phyloP scores from a whole-genome alignment of 176 grass and related monocot genomes.

The Themeda triandra region DNA sequence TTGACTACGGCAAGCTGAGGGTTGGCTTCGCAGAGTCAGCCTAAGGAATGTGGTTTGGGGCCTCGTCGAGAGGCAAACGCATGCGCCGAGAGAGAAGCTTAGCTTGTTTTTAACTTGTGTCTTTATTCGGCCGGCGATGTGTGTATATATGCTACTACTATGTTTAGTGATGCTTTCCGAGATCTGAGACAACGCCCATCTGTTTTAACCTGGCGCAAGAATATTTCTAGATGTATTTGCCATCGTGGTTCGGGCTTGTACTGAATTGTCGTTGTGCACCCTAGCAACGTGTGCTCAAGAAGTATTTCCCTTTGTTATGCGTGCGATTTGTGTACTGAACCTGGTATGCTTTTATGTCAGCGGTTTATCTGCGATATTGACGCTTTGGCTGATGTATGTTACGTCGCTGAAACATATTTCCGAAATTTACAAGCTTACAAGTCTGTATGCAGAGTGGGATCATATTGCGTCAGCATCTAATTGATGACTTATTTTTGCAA shows the following conservation, averaged over 20 bases:
- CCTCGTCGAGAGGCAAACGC: not conserved
- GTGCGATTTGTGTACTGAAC: not conserved
- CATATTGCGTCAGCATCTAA: too few relatives aligned
- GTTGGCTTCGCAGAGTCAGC: constrained; percentile 82
- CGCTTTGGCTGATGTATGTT: not conserved
- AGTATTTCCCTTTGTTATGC: not conserved
- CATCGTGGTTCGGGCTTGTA: not conserved
- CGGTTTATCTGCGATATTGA: not conserved
- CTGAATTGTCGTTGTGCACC: not conserved
- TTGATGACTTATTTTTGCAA: too few relatives aligned
- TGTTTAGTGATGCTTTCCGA: constrained; percentile 22
- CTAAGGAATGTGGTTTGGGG: constrained; percentile 15
- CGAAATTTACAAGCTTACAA: too few relatives aligned
- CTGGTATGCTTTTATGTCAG: not conserved
- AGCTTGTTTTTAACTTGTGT: constrained; percentile 16
- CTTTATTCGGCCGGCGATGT: constrained; percentile 25
- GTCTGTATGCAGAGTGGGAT: too few relatives aligned
- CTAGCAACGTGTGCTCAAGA: not conserved
- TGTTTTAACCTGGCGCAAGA: constrained; percentile 22
- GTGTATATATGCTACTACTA: constrained; percentile 33
- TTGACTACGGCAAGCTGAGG: constrained; percentile 67
- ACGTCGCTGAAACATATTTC: not conserved
- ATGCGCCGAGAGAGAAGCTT: constrained; percentile 21
- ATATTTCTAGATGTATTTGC: not conserved
- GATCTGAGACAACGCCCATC: not conserved